These are phyloP conservation scores for Fusarium sp. DNA, from an alignment of 2,329 filamentous ascomycete species.

Conservation along the genomic window DNA sequence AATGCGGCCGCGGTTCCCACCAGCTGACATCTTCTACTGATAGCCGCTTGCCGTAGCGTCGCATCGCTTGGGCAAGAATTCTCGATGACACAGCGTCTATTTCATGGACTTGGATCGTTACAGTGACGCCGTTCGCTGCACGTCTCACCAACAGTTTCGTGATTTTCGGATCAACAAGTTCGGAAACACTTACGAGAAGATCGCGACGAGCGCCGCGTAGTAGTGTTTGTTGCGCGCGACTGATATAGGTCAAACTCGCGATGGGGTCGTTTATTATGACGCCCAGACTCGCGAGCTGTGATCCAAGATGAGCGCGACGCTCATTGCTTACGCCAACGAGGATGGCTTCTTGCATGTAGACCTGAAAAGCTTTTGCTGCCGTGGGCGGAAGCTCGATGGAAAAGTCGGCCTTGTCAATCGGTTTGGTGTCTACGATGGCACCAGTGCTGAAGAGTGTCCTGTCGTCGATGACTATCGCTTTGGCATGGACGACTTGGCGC, in stretches of 20 bases:
- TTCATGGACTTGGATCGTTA: background rate
- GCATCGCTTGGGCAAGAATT: background rate
- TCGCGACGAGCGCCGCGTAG: background rate
- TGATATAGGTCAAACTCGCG: slow-evolving; percentile 1
- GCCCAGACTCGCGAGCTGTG: background rate
- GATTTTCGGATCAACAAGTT: background rate
- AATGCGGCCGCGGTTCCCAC: slow-evolving; percentile 4
- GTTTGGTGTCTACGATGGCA: background rate
- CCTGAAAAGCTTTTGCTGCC: background rate
- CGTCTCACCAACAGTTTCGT: background rate
- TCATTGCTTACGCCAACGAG: background rate
- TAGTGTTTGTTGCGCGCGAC: background rate
- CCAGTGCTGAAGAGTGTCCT: background rate
- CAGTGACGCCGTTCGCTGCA: background rate
- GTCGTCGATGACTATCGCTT: background rate
- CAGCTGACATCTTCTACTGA: background rate
- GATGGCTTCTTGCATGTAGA: background rate
- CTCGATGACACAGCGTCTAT: background rate
- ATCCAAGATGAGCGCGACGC: background rate
- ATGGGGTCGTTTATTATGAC: background rate
- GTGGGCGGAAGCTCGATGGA: background rate
- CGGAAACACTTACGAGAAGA: background rate
- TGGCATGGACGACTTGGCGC: background rate
- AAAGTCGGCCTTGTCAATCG: background rate
- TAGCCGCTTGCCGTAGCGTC: background rate